Percentiles rank a stretch among this genome's conserved stretches.
Conservation (phyloP, 176 grass and related monocot genomes). For the Hsuehochloa calcarea region DNA sequence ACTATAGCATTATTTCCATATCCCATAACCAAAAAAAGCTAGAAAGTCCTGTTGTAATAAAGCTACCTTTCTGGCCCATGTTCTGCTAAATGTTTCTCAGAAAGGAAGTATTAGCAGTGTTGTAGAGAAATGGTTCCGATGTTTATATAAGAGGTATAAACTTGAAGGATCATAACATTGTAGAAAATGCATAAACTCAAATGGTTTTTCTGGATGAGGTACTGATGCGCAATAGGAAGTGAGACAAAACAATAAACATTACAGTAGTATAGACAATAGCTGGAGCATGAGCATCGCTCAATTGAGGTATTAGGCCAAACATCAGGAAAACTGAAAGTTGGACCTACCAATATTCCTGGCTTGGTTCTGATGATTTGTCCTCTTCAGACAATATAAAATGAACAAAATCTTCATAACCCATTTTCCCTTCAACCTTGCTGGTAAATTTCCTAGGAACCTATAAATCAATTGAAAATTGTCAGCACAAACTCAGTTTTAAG, state of each 20-base stretch:
- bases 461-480: slow-evolving; percentile 15
- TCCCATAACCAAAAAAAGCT: not conserved
- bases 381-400: slow-evolving; percentile 93
- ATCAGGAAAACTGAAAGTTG: slow-evolving; percentile 13
- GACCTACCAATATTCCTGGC: slow-evolving; percentile 73
- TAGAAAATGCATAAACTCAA: not conserved
- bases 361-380: slow-evolving; percentile 79
- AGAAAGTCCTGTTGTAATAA: not conserved
- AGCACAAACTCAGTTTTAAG: not conserved
- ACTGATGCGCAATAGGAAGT: not conserved
- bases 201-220: not conserved
- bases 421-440: slow-evolving; percentile 80
- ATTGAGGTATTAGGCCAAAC: not conserved
- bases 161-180: not conserved
- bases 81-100: not conserved
- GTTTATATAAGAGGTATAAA: not conserved
- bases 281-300: not conserved
- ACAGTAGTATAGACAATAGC: not conserved
- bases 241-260: not conserved
- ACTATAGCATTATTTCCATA: not conserved
- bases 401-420: slow-evolving; percentile 95
- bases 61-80: not conserved
- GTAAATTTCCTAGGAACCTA: slow-evolving; percentile 94
- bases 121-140: not conserved
- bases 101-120: not conserved